Percentiles rank a stretch among this genome's conserved stretches.
Conservation (phyloP, 768 basidiomycete species). For the Cubamyces lactineus region DNA sequence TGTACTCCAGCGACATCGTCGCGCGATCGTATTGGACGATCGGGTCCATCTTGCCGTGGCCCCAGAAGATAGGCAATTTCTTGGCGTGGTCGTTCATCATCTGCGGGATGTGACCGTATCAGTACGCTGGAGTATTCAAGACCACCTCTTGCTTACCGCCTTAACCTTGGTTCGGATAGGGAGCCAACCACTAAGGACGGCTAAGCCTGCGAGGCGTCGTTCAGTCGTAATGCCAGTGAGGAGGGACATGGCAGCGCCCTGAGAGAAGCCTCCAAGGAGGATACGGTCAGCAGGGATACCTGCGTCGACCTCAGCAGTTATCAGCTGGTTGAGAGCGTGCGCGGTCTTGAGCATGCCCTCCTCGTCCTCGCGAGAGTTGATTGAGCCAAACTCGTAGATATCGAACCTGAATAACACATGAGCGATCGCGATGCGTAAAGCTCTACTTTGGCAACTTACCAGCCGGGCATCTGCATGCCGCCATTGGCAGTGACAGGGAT, state of each 20-base stretch:
- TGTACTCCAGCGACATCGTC: conserved; percentile 55
- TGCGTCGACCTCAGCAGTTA: conserved; percentile 72
- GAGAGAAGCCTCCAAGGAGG: conserved; percentile 87
- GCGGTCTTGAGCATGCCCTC: conserved; percentile 71
- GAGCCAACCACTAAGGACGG: conserved; percentile 79
- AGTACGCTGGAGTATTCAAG: conserved; percentile 2
- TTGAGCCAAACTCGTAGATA: conserved; percentile 49
- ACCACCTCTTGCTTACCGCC: conserved; percentile 46
- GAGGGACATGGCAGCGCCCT: conserved; percentile 81
- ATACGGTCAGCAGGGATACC: conserved; percentile 73
- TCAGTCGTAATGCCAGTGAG: conserved; percentile 71
- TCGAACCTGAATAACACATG: conserved; percentile 71
- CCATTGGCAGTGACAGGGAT: conserved; percentile 76
- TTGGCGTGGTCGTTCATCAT: conserved; percentile 62
- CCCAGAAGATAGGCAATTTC: conserved; percentile 81
- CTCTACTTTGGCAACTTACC: conserved; percentile 45
- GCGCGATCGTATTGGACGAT: conserved; percentile 65
- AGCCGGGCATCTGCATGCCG: conserved; percentile 76
- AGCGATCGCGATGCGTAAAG: not conserved
- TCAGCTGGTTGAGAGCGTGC: conserved; percentile 62
- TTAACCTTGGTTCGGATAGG: conserved; percentile 69
- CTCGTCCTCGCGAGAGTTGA: conserved; percentile 66
- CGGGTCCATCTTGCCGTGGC: conserved; percentile 77
- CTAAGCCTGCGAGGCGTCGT: conserved; percentile 71
- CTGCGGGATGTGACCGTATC: conserved; percentile 38